These are phyloP conservation scores for Ogataea haglerorum DNA, from an alignment of 805 yeast genomes.

Conservation along the genomic window DNA sequence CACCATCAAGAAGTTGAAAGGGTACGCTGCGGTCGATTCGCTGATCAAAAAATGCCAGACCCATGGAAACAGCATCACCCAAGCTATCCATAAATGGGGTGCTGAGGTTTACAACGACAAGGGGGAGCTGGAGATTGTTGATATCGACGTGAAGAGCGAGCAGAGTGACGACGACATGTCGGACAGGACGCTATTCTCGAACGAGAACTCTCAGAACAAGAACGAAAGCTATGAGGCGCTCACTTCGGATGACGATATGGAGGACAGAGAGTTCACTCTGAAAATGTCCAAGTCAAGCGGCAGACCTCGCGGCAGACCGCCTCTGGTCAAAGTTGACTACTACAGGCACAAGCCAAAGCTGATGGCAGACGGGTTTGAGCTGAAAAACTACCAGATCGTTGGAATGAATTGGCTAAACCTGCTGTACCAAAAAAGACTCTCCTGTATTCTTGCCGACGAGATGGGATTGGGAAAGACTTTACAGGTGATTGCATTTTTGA, in stretches of 20 bases:
- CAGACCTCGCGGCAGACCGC: constrained; percentile 19
- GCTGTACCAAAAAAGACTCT: constrained; percentile 70
- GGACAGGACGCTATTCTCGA: constrained; percentile 17
- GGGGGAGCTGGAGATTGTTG: constrained; percentile 67
- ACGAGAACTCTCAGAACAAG: constrained; percentile 30
- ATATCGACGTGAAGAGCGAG: constrained; percentile 42
- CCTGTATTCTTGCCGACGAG: constrained; percentile 96
- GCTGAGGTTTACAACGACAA: constrained; percentile 61
- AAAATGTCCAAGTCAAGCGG: constrained; percentile 5
- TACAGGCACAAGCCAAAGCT: constrained; percentile 70
- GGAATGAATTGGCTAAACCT: constrained; percentile 92
- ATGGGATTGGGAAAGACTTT: constrained; percentile 98
- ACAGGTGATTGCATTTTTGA: constrained; percentile 90
- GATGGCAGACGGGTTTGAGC: constrained; percentile 56
- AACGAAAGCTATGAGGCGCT: constrained; percentile 16
- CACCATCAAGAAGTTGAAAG: constrained; percentile 67
- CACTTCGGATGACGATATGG: constrained; percentile 16
- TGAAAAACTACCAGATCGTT: constrained; percentile 93
- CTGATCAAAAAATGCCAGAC: constrained; percentile 77
- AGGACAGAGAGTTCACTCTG: constrained; percentile 23
- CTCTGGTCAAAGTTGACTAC: constrained; percentile 31
- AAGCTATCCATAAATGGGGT: constrained; percentile 84
- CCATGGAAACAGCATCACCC: constrained; percentile 66
- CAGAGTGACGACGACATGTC: constrained; percentile 31
- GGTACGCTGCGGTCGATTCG: constrained; percentile 94